phyloP scores from a whole-genome alignment of 495 filamentous ascomycete species.

The Massariosphaeria phaeospora region DNA sequence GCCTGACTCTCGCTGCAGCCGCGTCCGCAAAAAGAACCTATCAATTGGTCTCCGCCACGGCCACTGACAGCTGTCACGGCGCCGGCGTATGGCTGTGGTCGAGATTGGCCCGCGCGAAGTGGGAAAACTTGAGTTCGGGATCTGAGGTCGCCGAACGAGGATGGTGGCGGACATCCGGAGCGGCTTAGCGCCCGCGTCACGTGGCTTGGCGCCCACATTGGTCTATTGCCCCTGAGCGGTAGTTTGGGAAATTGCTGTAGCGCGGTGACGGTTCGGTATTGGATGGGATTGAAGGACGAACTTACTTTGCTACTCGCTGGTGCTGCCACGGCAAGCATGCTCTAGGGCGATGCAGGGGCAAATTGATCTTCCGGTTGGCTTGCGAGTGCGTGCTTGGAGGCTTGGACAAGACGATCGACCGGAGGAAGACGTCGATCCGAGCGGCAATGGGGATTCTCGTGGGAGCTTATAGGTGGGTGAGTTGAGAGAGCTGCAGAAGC shows the following conservation, averaged over 20 bases:
- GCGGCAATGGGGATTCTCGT: too few species aligned
- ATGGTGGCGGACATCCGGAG: background rate
- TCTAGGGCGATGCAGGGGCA: too few species aligned
- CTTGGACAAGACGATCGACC: too few species aligned
- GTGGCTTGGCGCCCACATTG: background rate
- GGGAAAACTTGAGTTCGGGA: conserved; percentile 1
- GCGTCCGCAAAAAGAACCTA: background rate
- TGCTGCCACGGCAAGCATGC: too few species aligned
- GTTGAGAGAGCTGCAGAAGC: too few species aligned
- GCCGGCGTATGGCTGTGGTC: background rate
- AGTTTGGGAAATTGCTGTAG: background rate
- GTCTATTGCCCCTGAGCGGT: conserved; percentile 14
- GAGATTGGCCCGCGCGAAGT: conserved; percentile 1
- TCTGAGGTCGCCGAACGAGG: conserved; percentile 1
- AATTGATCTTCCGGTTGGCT: too few species aligned
- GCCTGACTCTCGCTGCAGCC: conserved; percentile 15
- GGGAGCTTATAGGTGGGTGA: too few species aligned
- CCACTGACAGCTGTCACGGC: conserved; percentile 20
- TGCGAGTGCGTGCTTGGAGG: too few species aligned
- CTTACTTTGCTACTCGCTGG: too few species aligned
- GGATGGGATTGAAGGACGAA: too few species aligned
- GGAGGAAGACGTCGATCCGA: too few species aligned
- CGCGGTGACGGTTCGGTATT: too few species aligned
- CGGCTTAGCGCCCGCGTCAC: conserved; percentile 16
- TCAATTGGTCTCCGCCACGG: conserved; percentile 1